These are phyloP conservation scores for Lithohypha guttulata DNA, from an alignment of 2,329 filamentous ascomycete genomes.

Conservation along the genomic window DNA sequence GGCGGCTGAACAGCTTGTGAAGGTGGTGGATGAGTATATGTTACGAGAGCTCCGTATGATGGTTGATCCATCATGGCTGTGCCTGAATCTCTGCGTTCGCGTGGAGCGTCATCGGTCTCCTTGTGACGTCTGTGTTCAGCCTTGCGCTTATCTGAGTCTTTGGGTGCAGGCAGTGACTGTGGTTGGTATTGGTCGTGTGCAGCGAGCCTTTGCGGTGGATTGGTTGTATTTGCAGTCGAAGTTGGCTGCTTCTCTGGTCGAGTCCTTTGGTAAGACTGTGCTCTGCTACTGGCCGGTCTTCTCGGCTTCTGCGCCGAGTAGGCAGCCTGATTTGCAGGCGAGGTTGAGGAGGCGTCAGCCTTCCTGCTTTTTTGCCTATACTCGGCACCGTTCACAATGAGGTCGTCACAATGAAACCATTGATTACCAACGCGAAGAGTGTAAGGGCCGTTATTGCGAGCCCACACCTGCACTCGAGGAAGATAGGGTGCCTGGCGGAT, in stretches of 20 bases:
- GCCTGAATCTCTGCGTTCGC: slow-evolving; percentile 5
- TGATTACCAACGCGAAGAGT: slow-evolving; percentile 5
- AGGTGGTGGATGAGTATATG: neutral
- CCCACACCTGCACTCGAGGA: slow-evolving; percentile 6
- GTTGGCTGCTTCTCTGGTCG: neutral
- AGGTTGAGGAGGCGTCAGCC: neutral
- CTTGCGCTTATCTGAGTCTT: slow-evolving; percentile 2
- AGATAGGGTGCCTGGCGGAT: slow-evolving; percentile 8
- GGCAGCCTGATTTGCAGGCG: neutral
- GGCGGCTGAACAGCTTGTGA: neutral
- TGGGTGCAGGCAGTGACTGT: slow-evolving; percentile 1
- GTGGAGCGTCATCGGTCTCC: slow-evolving; percentile 2
- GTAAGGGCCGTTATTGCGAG: slow-evolving; percentile 6
- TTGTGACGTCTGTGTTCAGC: neutral
- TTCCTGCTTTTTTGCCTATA: slow-evolving; percentile 1
- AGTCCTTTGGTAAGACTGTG: slow-evolving; percentile 1
- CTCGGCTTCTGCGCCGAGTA: neutral
- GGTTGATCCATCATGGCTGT: neutral
- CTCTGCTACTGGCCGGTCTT: neutral
- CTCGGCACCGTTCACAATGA: slow-evolving; percentile 6
- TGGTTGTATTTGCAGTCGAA: neutral
- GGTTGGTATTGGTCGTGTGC: slow-evolving; percentile 1
- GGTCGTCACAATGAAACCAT: slow-evolving; percentile 10
- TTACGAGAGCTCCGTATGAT: neutral
- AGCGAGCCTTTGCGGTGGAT: neutral